Percentiles rank a stretch among this genome's conserved stretches.
Evolutionary conservation across 306 rosid species (phyloP).

Genomic region (Cicer cuneatum): DNA sequence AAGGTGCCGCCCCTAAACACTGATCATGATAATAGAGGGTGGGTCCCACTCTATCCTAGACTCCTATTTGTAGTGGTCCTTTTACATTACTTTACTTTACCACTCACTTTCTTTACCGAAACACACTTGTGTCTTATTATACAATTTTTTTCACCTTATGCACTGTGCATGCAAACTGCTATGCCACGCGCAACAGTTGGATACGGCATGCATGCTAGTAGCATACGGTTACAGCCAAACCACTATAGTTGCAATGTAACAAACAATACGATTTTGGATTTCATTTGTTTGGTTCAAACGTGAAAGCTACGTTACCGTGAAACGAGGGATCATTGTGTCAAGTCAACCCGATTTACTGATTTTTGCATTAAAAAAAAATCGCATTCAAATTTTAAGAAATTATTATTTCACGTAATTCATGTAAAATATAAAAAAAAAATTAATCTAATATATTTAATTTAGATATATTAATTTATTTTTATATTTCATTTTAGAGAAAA

Average conservation of each 20-base stretch:
- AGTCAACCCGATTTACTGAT: too few species aligned
- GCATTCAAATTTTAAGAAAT: too few species aligned
- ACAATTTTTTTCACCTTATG: neutral
- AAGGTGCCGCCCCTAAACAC: neutral
- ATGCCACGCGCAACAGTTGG: conserved; percentile 5
- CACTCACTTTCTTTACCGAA: neutral
- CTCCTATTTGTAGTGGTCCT: neutral
- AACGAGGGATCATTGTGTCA: too few species aligned
- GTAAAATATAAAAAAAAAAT: too few species aligned
- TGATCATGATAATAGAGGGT: neutral
- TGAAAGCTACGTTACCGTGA: too few species aligned
- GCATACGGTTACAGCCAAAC: neutral
- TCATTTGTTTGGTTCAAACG: too few species aligned
- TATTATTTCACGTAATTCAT: too few species aligned
- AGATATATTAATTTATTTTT: too few species aligned
- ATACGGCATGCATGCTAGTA: neutral
- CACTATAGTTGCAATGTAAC: neutral
- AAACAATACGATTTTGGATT: too few species aligned
- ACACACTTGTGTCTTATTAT: neutral
- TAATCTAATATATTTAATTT: too few species aligned
- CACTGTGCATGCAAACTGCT: conserved; percentile 6
- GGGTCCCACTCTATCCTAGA: neutral
- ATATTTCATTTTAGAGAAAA: too few species aligned
- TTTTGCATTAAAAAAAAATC: too few species aligned
- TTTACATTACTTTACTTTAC: neutral